These are phyloP conservation scores for Trypethelium eluteriae DNA, from an alignment of 495 filamentous ascomycete species.

Conservation along the genomic window DNA sequence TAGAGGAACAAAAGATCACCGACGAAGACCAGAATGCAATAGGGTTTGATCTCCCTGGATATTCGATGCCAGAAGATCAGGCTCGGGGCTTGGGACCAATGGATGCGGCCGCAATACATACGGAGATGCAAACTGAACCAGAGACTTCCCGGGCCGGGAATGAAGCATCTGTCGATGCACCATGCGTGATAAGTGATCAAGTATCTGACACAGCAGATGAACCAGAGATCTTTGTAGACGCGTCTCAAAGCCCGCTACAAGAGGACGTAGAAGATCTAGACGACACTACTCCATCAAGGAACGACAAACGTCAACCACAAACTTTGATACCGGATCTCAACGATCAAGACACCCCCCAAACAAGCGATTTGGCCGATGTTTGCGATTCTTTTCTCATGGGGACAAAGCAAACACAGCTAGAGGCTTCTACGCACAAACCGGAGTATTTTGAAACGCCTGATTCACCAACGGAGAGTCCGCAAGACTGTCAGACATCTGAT, in stretches of 20 bases:
- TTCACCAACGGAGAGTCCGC: background rate
- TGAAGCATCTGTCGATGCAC: background rate
- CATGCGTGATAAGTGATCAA: background rate
- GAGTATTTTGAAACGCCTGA: background rate
- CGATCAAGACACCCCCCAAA: background rate
- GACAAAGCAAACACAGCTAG: background rate
- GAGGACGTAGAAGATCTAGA: background rate
- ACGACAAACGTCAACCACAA: background rate
- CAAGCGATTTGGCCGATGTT: background rate
- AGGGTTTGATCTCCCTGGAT: background rate
- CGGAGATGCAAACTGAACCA: background rate
- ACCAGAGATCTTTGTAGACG: background rate
- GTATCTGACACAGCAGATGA: background rate
- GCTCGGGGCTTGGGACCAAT: background rate
- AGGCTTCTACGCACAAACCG: background rate
- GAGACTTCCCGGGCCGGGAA: background rate
- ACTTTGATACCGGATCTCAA: background rate
- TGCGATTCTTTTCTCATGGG: background rate
- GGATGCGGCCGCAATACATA: background rate
- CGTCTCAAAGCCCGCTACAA: background rate
- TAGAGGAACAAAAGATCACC: background rate
- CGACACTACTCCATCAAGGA: background rate
- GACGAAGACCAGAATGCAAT: background rate
- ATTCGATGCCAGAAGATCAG: background rate
- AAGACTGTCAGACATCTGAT: background rate